Percentiles rank a stretch among this genome's conserved stretches.
Conservation (phyloP, 106 monocot genomes). For the Gastrodia elata region DNA sequence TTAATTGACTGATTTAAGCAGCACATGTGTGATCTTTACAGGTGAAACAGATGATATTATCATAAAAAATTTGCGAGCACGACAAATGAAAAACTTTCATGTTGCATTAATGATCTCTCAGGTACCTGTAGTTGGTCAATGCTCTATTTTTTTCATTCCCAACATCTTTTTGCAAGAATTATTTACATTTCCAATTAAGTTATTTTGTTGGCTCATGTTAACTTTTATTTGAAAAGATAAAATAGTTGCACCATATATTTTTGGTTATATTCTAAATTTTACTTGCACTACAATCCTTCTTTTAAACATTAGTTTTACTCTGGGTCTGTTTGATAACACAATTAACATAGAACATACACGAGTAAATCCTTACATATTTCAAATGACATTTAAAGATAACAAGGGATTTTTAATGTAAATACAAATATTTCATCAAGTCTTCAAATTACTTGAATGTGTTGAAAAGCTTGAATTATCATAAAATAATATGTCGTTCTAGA, state of each 20-base stretch:
- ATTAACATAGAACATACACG: too few species aligned
- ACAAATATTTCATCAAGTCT: too few species aligned
- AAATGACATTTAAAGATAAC: too few species aligned
- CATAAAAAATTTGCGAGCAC: conserved; percentile 47
- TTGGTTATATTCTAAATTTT: too few species aligned
- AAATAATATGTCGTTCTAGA: too few species aligned
- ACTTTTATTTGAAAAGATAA: background rate
- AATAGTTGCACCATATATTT: background rate
- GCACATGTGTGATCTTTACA: conserved; percentile 13
- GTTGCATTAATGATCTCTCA: conserved; percentile 89
- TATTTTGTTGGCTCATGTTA: background rate
- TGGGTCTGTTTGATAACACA: too few species aligned
- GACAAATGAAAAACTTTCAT: conserved; percentile 99
- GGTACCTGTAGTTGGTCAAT: conserved; percentile 19
- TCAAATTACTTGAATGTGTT: too few species aligned
- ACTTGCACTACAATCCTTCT: too few species aligned
- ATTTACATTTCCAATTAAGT: background rate
- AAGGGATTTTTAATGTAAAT: too few species aligned
- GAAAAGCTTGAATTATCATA: too few species aligned
- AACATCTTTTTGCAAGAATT: background rate
- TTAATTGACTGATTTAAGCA: conserved; percentile 3
- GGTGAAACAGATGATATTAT: conserved; percentile 72
- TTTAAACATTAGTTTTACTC: too few species aligned
- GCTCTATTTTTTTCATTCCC: background rate
- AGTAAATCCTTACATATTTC: too few species aligned